Evolutionary conservation across 148 eudicot species (phyloP).

Genomic region (Nepenthes gracilis): DNA sequence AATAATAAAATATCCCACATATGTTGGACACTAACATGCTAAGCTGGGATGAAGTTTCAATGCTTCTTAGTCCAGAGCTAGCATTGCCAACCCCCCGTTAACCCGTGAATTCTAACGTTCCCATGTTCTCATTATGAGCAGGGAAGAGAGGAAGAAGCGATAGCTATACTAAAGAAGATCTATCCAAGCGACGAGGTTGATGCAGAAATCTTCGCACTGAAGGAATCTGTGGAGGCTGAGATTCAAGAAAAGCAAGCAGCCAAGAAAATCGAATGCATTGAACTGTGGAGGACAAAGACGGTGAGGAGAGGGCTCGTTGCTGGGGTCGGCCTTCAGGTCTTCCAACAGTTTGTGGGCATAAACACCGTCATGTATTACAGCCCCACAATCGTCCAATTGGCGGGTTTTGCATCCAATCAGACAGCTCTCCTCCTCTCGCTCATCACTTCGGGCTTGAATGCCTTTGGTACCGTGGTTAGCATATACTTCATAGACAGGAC

Average conservation of each 20-base stretch:
- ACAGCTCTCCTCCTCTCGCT: constrained; percentile 61
- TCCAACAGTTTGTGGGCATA: constrained; percentile 62
- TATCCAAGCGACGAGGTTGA: constrained; percentile 38
- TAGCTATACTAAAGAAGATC: constrained; percentile 33
- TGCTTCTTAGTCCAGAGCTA: too few species aligned
- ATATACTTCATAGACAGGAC: constrained; percentile 48
- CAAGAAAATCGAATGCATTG: constrained; percentile 3
- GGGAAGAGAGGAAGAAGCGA: constrained; percentile 47
- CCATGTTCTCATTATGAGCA: constrained; percentile 3
- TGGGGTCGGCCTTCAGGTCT: constrained; percentile 52
- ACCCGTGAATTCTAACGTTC: too few species aligned
- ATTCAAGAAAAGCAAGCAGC: constrained; percentile 13
- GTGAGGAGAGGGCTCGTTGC: constrained; percentile 42
- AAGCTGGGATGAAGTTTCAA: too few species aligned
- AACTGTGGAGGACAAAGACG: constrained; percentile 26
- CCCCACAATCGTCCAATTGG: constrained; percentile 51
- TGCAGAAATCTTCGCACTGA: constrained; percentile 30
- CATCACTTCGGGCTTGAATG: constrained; percentile 53
- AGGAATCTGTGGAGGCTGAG: constrained; percentile 48
- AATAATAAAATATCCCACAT: too few species aligned
- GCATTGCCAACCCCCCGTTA: too few species aligned
- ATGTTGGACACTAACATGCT: too few species aligned
- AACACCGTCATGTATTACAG: constrained; percentile 73
- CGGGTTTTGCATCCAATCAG: constrained; percentile 49
- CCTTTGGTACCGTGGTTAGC: constrained; percentile 45